Percentiles rank a stretch among this genome's conserved stretches.
Conservation (phyloP, 257 asterid species). For the Solanum corneliomulleri region DNA sequence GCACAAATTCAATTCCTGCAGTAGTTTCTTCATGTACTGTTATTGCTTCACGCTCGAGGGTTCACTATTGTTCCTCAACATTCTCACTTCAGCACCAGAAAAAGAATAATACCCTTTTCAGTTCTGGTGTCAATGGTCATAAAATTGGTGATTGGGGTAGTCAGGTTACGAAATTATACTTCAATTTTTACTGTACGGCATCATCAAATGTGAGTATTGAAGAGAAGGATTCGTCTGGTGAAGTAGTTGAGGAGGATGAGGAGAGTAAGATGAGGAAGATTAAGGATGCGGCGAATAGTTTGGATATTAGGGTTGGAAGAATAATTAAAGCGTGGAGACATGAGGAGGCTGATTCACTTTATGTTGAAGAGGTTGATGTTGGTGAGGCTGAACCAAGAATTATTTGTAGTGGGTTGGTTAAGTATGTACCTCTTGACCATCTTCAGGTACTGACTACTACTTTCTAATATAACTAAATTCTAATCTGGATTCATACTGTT, state of each 20-base stretch:
- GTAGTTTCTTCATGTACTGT: not conserved
- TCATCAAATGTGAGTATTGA: not conserved
- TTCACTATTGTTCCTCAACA: not conserved
- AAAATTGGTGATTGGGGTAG: not conserved
- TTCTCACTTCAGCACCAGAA: not conserved
- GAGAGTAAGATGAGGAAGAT: conserved; percentile 10
- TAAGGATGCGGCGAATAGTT: conserved; percentile 53
- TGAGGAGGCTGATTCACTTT: conserved; percentile 91
- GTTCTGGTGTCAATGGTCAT: not conserved
- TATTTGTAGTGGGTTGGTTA: conserved; percentile 89
- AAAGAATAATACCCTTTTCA: not conserved
- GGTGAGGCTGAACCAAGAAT: conserved; percentile 85
- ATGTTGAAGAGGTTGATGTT: conserved; percentile 91
- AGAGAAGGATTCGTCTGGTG: not conserved
- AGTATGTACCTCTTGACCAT: conserved; percentile 51
- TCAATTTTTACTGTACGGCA: not conserved
- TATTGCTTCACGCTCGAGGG: not conserved
- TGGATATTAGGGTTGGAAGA: conserved; percentile 79
- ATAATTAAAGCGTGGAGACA: conserved; percentile 75
- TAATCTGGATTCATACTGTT: not conserved
- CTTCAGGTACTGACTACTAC: conserved; percentile 42
- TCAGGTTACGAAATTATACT: not conserved
- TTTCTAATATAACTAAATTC: not conserved
- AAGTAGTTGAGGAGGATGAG: not conserved
- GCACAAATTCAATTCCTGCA: not conserved